Evolutionary conservation across 306 rosid genomes (phyloP).

Genomic region (Quercus suber): DNA sequence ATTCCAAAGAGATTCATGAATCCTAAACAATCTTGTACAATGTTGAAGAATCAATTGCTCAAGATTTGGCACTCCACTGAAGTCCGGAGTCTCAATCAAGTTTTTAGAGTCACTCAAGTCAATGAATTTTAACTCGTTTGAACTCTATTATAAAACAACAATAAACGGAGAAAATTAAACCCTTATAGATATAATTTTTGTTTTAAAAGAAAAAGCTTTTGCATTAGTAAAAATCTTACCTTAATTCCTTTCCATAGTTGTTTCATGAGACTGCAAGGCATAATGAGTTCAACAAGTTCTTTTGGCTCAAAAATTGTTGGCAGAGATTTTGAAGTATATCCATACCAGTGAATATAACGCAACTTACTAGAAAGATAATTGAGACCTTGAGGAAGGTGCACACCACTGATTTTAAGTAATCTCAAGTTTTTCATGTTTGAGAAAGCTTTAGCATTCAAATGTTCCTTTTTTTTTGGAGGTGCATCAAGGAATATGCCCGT

Average conservation of each 20-base stretch:
- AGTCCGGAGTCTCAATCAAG: conserved; percentile 6
- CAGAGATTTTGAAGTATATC: conserved; percentile 11
- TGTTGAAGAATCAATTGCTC: conserved; percentile 7
- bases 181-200: too few species aligned
- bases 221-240: not conserved
- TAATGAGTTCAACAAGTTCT: conserved; percentile 3
- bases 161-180: not conserved
- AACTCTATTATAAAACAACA: not conserved
- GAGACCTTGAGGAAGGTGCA: not conserved
- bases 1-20: conserved; percentile 12
- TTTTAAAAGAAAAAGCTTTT: too few species aligned
- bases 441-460: conserved; percentile 8
- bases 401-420: conserved; percentile 3
- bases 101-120: conserved; percentile 3
- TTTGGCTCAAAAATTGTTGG: conserved; percentile 10
- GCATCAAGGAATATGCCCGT: conserved; percentile 17
- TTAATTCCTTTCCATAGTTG: not conserved
- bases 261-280: not conserved
- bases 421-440: conserved; percentile 19
- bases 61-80: conserved; percentile 6
- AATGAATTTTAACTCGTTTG: not conserved
- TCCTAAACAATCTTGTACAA: not conserved
- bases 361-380: conserved; percentile 5
- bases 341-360: conserved; percentile 5
- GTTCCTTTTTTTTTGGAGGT: not conserved